Evolutionary conservation across 2,329 filamentous ascomycete genomes (phyloP).

Genomic region (Westerdykella ornata): DNA sequence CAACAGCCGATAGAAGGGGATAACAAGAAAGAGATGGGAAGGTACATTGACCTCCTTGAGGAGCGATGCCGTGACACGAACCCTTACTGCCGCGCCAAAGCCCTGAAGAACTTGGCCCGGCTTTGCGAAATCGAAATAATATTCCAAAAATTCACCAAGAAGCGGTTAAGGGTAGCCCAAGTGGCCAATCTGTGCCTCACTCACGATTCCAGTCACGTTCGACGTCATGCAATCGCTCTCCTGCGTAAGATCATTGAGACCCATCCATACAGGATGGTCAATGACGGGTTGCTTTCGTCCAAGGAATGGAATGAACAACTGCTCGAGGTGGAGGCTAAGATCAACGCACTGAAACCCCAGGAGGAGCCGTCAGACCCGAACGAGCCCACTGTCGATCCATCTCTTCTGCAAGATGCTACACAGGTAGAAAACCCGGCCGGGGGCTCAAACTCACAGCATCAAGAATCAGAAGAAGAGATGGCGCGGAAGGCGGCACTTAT

Average conservation of each 20-base stretch:
- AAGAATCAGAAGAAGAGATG: conserved; percentile 70
- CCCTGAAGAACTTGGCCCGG: conserved; percentile 87
- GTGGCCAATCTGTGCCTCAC: conserved; percentile 82
- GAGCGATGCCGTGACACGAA: conserved; percentile 95
- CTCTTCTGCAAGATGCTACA: conserved; percentile 81
- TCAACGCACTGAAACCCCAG: conserved; percentile 75
- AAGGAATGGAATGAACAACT: conserved; percentile 81
- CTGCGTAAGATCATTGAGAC: conserved; percentile 83
- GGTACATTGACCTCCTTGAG: conserved; percentile 94
- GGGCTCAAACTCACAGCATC: conserved; percentile 47
- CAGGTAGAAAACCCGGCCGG: conserved; percentile 53
- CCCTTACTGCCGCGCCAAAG: conserved; percentile 86
- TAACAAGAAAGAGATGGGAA: conserved; percentile 86
- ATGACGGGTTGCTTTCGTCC: conserved; percentile 69
- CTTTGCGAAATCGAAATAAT: conserved; percentile 73
- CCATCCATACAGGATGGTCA: conserved; percentile 65
- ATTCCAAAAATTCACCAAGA: conserved; percentile 72
- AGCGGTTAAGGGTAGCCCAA: conserved; percentile 79
- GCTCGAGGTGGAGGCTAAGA: conserved; percentile 73
- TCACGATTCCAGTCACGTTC: conserved; percentile 96
- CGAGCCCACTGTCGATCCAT: conserved; percentile 66
- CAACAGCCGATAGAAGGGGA: conserved; percentile 72
- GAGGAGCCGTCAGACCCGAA: conserved; percentile 63
- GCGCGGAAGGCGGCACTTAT: conserved; percentile 56
- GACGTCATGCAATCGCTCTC: conserved; percentile 90